Evolutionary conservation across 2,329 filamentous ascomycete species (phyloP).

Genomic region (Penicillium sclerotigenum): DNA sequence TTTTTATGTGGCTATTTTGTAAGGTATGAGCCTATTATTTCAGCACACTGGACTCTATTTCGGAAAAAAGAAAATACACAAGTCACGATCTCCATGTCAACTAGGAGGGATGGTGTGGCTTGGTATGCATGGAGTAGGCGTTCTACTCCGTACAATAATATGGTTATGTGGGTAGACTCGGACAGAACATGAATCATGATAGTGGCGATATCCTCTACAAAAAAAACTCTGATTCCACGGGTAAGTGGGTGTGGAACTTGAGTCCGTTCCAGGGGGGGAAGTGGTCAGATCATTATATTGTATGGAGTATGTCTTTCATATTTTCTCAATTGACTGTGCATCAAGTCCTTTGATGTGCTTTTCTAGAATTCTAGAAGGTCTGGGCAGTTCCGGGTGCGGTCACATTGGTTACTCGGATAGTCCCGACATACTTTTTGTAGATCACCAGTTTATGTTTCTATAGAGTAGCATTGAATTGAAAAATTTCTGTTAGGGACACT

Average conservation of each 20-base stretch:
- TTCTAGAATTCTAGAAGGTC: constrained; percentile 23
- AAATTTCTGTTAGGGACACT: not conserved
- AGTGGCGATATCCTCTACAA: not conserved
- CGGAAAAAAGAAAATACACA: not conserved
- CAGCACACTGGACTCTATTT: not conserved
- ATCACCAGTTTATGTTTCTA: no score
- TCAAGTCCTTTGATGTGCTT: constrained; percentile 18
- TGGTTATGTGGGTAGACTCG: not conserved
- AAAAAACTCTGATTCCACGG: constrained; percentile 5
- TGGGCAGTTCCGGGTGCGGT: constrained; percentile 4
- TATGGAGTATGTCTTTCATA: no score
- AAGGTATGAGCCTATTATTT: not conserved
- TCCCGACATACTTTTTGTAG: no score
- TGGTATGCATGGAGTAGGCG: constrained; percentile 1
- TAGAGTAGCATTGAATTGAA: not conserved
- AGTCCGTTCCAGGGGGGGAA: not conserved
- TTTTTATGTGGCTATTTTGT: not conserved
- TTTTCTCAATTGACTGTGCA: no score
- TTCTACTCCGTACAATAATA: no score
- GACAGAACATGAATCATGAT: not conserved
- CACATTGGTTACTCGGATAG: not conserved
- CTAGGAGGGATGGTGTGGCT: not conserved
- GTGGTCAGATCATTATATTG: not conserved
- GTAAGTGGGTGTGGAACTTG: not conserved
- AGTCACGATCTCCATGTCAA: not conserved